Base-by-base conservation (phyloP, 306 rosid species). In the Arachis stenosperma region DNA sequence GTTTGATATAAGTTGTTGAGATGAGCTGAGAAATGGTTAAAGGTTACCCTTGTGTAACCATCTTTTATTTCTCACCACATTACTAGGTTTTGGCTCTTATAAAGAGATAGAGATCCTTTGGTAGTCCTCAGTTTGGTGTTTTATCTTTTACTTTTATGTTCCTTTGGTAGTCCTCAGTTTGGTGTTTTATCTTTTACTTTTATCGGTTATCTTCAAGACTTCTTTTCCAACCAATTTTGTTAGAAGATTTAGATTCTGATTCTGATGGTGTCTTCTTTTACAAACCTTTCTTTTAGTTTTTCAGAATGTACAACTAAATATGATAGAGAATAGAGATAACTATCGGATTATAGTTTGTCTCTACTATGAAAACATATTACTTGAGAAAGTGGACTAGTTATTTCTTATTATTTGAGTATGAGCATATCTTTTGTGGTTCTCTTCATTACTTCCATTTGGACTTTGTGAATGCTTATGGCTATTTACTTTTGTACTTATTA, bases 401-500 rank as follows among this genome's bases (percentile, higher is more conserved):
- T 62, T 12, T 62, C 58, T 42, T 27, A 43, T 42, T 56, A 30
- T 56, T 11, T 29, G 9, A 29, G 51, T 12, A 57, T 27, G 44
- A 15, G 50, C 29, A 63, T 56, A n/a, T 30, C 58, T 41, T n/a
- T 4, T 22, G 75, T 29, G 44, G 66, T n/a, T 70, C 58, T 42
- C 22, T 30, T 69, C 6, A 52, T 53, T 53, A 40, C 40, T 11
- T 7, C 39, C 12, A 11, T 68, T 56, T 57, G 62, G 57, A 40
- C 22, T 71, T 61, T 48, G 10, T 48, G 10, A 42, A 53, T 44
- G 22, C 41, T 30, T 11, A 9, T 17, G 52, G 44, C 15, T 42
- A 59, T 71, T 33, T 57, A 42, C 12, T 64, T 75, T n/a, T 56
- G 15, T 71, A 61, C 58, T 67, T 51, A 53, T 55, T 53, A 41